Evolutionary conservation across 2,329 filamentous ascomycete genomes (phyloP).

Genomic region (Pyrenophora seminiperda): DNA sequence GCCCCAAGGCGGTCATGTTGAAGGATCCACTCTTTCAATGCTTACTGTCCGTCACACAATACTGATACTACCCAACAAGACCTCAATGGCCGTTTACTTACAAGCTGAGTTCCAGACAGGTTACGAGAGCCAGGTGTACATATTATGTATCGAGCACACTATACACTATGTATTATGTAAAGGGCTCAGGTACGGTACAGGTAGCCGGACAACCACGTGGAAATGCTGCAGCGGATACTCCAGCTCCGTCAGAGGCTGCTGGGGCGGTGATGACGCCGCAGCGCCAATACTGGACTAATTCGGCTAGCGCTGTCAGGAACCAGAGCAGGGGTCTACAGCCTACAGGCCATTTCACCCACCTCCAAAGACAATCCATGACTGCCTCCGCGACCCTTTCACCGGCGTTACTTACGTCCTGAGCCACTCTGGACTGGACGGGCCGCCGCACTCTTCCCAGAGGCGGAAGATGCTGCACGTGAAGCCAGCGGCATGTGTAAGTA

Average conservation of each 20-base stretch:
- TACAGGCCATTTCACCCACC: slow-evolving; percentile 19
- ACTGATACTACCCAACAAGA: too few species aligned
- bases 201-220: slow-evolving; percentile 21
- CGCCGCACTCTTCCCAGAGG: slow-evolving; percentile 23
- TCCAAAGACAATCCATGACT: slow-evolving; percentile 12
- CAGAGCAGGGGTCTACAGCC: slow-evolving; percentile 25
- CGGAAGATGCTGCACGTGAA: slow-evolving; percentile 43
- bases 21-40: too few species aligned
- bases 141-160: too few species aligned
- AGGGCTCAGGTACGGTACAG: neutral
- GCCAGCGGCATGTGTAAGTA: slow-evolving; percentile 48
- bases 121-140: too few species aligned
- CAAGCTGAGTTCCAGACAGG: too few species aligned
- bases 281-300: slow-evolving; percentile 22
- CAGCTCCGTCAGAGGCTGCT: slow-evolving; percentile 25
- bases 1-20: too few species aligned
- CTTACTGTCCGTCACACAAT: too few species aligned
- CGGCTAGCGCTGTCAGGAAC: slow-evolving; percentile 29
- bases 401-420: slow-evolving; percentile 18
- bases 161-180: too few species aligned
- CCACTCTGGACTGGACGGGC: slow-evolving; percentile 18
- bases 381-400: slow-evolving; percentile 12
- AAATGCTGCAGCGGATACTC: slow-evolving; percentile 13
- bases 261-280: slow-evolving; percentile 21
- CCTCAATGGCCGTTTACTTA: too few species aligned